phyloP scores from a whole-genome alignment of 73 alveolate genomes.

The Symbiodinium natans region DNA sequence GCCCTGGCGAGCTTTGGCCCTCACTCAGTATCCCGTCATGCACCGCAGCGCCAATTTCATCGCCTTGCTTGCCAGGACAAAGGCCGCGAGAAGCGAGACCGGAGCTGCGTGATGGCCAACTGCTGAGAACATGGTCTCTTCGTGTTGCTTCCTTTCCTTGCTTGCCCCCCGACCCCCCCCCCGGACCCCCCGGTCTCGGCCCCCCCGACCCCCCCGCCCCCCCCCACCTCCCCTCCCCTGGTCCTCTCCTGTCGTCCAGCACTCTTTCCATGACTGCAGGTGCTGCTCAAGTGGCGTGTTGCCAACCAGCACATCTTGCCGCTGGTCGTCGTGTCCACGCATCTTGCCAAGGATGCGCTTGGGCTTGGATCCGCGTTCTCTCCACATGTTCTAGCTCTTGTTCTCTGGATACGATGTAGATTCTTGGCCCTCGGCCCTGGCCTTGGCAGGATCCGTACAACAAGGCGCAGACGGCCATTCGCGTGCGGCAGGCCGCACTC shows the following conservation, averaged over 20 bases:
- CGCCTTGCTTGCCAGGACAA: slow-evolving; percentile 69
- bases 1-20: not conserved
- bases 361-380: too few species aligned
- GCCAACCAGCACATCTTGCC: slow-evolving; percentile 36
- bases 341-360: slow-evolving; percentile 41
- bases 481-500: slow-evolving; percentile 37
- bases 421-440: too few species aligned
- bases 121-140: not conserved
- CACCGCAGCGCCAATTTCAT: not conserved
- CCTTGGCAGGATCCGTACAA: slow-evolving; percentile 77
- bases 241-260: not conserved
- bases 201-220: too few species aligned
- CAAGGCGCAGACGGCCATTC: slow-evolving; percentile 89
- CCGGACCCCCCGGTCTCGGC: too few species aligned
- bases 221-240: not conserved
- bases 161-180: too few species aligned
- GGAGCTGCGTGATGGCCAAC: slow-evolving; percentile 65
- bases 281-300: slow-evolving; percentile 30
- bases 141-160: too few species aligned
- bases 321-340: slow-evolving; percentile 66
- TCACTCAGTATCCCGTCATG: not conserved
- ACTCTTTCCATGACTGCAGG: not conserved
- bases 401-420: too few species aligned
- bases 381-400: too few species aligned
- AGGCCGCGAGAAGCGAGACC: slow-evolving; percentile 72